These are phyloP conservation scores for Haplographium delicatum DNA, from an alignment of 495 filamentous ascomycete genomes.

Conservation along the genomic window DNA sequence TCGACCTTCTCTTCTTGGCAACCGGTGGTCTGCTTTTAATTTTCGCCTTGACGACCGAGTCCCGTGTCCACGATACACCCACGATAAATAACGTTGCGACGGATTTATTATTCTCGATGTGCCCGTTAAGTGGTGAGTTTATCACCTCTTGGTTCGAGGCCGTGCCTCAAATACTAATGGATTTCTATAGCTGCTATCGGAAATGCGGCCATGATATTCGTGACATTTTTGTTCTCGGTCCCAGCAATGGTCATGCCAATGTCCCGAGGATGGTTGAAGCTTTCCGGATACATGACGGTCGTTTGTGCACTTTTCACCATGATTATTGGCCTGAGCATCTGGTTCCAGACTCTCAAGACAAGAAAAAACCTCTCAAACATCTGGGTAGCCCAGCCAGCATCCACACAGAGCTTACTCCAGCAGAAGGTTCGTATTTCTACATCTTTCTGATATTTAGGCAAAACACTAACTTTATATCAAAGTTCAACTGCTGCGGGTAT, in stretches of 20 bases:
- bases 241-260: slow-evolving; percentile 54
- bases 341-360: slow-evolving; percentile 64
- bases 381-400: slow-evolving; percentile 47
- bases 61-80: slow-evolving; percentile 35
- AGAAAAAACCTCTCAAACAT: slow-evolving; percentile 48
- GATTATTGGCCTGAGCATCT: slow-evolving; percentile 58
- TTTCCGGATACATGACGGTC: slow-evolving; percentile 54
- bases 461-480: slow-evolving; percentile 17
- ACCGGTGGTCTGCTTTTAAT: slow-evolving; percentile 59
- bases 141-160: too few relatives aligned
- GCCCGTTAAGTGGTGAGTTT: slow-evolving; percentile 54
- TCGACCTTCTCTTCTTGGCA: slow-evolving; percentile 55
- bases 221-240: slow-evolving; percentile 50
- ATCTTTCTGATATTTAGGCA: slow-evolving; percentile 15
- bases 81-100: slow-evolving; percentile 53
- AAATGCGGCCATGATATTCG: slow-evolving; percentile 57
- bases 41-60: slow-evolving; percentile 55
- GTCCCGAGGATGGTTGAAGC: slow-evolving; percentile 52
- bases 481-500: slow-evolving; percentile 76
- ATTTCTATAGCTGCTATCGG: slow-evolving; percentile 50
- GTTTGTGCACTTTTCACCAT: slow-evolving; percentile 59
- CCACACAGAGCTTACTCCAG: slow-evolving; percentile 58
- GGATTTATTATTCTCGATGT: slow-evolving; percentile 54
- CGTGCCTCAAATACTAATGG: slow-evolving; percentile 33
- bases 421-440: slow-evolving; percentile 44